Conservation (phyloP, 164 flowering plant species). For the Tetrastigma voinierianum region DNA sequence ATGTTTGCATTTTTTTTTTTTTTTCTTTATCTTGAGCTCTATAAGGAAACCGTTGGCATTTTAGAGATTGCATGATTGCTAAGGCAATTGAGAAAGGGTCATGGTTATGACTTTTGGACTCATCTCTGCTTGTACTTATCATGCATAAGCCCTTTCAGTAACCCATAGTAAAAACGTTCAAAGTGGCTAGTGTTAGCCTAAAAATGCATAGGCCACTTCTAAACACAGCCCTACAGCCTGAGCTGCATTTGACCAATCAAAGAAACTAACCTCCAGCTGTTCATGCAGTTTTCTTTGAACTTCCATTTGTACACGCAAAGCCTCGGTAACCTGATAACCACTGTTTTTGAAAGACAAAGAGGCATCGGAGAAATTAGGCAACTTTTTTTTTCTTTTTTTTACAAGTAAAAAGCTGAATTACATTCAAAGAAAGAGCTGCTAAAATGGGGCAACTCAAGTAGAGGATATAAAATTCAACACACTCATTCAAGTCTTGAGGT, state of each 20-base stretch:
- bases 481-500: conserved; percentile 86
- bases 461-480: conserved; percentile 22
- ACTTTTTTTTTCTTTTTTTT: no score
- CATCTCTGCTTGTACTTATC: background rate
- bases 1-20: background rate
- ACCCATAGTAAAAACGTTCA: background rate
- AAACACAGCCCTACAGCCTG: no score
- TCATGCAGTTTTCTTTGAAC: conserved; percentile 91
- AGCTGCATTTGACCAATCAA: no score
- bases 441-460: no score
- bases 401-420: no score
- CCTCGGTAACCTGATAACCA: conserved; percentile 91
- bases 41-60: background rate
- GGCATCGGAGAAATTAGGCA: no score
- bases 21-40: background rate
- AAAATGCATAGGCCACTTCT: background rate
- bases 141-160: background rate
- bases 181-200: background rate
- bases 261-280: conserved; percentile 75
- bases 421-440: no score
- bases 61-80: background rate
- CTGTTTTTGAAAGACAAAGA: conserved; percentile 35
- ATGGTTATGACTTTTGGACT: background rate
- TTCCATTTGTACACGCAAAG: conserved; percentile 92
- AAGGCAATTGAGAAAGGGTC: background rate